Evolutionary conservation across 2,329 filamentous ascomycete genomes (phyloP), one percentile per base, ranked within the genome.

Genomic region (Cyphellophora attinorum): DNA sequence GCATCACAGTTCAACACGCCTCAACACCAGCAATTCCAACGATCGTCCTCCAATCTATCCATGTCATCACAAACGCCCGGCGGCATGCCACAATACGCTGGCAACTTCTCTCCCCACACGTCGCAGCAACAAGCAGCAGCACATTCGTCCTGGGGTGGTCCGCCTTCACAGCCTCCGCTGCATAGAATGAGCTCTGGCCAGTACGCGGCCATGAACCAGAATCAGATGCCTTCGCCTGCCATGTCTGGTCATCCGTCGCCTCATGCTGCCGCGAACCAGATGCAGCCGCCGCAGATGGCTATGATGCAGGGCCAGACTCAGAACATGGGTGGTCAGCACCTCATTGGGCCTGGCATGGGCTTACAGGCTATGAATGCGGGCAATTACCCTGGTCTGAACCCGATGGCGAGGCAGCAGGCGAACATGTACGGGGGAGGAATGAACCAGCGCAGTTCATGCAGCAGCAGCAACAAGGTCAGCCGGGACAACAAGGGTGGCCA

Each of bases 111-210:
- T 27, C 64, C 65, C 10, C 67, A 72, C 27, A 35, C 30, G 16
- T 39, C 46, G 37, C 53, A 72, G 19, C 60, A 60, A 19, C 60
- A 72, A 31, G 74, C 78, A 27, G 79, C 80, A 54, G 80, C 61
- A 72, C n/a, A n/a, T n/a, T n/a, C n/a, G n/a, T n/a, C n/a, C n/a
- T 85, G 74, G 76, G 80, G 50, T 67, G 77, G 58, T 61, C 70
- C 56, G 59, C 69, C 48, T 57, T 76, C 74, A 23, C 76, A 80
- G 48, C 68, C 72, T 31, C 51, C 60, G 39, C 58, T 66, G 32
- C 58, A 58, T 39, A 51, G 58, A 17, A 54, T 55, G 37, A 57
- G 59, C 44, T 46, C 44, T 6, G 39, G 41, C 5, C 47, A 49
- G 23, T 46, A 37, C 19, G 44, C 47, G 5, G 40, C 31, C 34